A percentile compares a stretch with the other conserved stretches of the same genome.
Conservation (phyloP, 306 rosid genomes). For the peach (Prunus persica) region DNA sequence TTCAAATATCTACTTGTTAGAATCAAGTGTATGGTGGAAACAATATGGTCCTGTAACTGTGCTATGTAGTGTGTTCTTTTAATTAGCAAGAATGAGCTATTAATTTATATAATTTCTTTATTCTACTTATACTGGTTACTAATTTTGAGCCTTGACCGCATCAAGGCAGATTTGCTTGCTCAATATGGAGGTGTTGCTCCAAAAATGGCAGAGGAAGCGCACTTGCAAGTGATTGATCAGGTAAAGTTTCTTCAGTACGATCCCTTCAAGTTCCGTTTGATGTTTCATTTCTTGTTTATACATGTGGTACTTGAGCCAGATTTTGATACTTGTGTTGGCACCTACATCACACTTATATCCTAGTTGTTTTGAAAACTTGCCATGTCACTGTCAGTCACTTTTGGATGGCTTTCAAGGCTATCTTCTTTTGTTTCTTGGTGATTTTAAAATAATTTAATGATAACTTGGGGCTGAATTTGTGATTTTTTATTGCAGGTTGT, state of each 20-base stretch:
- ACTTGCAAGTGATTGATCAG: slow-evolving; percentile 79
- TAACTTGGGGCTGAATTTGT: slow-evolving; percentile 16
- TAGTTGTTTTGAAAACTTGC: neutral
- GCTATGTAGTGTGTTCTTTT: neutral
- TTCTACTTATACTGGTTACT: neutral
- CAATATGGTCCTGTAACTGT: neutral
- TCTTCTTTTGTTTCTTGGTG: slow-evolving; percentile 8
- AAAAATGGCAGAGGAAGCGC: slow-evolving; percentile 98
- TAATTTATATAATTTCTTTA: neutral
- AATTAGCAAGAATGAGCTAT: neutral
- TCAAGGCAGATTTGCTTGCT: slow-evolving; percentile 87
- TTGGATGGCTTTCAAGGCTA: slow-evolving; percentile 6
- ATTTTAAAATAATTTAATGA: neutral
- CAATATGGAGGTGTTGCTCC: slow-evolving; percentile 96
- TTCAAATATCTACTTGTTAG: neutral
- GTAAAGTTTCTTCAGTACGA: slow-evolving; percentile 26
- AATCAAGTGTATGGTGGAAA: neutral
- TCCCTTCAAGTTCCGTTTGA: neutral
- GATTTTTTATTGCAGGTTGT: slow-evolving; percentile 65
- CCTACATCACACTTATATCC: neutral
- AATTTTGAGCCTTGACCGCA: slow-evolving; percentile 24
- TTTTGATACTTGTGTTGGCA: neutral
- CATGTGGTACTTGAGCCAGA: neutral
- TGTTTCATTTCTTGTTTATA: neutral
- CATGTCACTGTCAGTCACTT: slow-evolving; percentile 2